Conservation (phyloP, 768 basidiomycete species). For the Mycena chlorophos region DNA sequence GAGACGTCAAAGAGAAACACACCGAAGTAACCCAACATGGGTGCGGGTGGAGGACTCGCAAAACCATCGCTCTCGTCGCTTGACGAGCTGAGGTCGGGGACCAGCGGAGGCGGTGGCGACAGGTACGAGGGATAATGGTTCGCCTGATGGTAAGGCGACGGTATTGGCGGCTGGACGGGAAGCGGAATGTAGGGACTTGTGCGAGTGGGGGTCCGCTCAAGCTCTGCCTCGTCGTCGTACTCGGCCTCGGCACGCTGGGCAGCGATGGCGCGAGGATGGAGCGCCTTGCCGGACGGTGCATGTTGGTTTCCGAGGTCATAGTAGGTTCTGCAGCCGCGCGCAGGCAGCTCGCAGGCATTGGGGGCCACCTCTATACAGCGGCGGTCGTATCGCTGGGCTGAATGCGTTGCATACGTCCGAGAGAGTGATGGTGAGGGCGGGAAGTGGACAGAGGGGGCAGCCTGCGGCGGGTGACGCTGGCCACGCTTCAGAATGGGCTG, state of each 20-base stretch:
- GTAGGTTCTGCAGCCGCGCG: constrained; percentile 74
- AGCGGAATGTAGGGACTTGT: constrained; percentile 25
- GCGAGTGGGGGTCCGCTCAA: constrained; percentile 29
- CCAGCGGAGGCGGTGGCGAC: constrained; percentile 38
- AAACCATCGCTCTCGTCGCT: constrained; percentile 67
- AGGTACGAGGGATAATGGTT: not conserved
- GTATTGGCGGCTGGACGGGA: constrained; percentile 24
- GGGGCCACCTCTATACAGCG: constrained; percentile 74
- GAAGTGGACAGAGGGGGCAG: constrained; percentile 47
- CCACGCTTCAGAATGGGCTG: constrained; percentile 62
- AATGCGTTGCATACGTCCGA: too few species aligned
- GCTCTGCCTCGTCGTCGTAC: constrained; percentile 23
- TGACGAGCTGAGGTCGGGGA: constrained; percentile 63
- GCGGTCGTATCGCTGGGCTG: constrained; percentile 72
- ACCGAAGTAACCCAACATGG: constrained; percentile 1
- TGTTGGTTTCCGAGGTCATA: constrained; percentile 46
- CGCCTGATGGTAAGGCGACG: constrained; percentile 2
- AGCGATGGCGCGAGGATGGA: constrained; percentile 39
- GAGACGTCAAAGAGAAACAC: not conserved
- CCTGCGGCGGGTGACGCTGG: constrained; percentile 26
- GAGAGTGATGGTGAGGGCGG: constrained; percentile 52
- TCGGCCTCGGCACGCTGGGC: constrained; percentile 6
- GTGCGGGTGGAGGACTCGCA: constrained; percentile 36
- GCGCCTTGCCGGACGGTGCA: constrained; percentile 18
- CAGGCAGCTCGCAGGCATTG: constrained; percentile 75